These are phyloP conservation scores for Talaromyces adpressus DNA, from an alignment of 495 filamentous ascomycete species.

Conservation along the genomic window DNA sequence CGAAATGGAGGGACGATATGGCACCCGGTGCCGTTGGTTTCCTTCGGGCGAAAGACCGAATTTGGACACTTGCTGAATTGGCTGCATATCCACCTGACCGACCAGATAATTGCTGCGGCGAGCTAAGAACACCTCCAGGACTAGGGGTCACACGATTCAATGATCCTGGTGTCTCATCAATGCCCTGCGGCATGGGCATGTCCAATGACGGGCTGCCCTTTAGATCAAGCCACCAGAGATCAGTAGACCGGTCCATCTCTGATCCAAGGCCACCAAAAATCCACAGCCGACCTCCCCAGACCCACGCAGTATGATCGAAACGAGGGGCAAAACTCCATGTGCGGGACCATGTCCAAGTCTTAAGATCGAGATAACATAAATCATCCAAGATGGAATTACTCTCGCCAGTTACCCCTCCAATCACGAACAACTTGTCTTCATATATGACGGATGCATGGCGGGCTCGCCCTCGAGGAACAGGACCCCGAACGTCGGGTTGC, in stretches of 20 bases:
- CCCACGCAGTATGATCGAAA: slow-evolving; percentile 89
- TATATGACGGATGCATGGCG: slow-evolving; percentile 90
- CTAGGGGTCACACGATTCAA: slow-evolving; percentile 31
- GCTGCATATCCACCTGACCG: slow-evolving; percentile 73
- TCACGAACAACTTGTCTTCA: slow-evolving; percentile 92
- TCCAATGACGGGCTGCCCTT: slow-evolving; percentile 82
- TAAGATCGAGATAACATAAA: slow-evolving; percentile 90
- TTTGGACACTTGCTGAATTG: slow-evolving; percentile 82
- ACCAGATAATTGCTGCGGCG: slow-evolving; percentile 35
- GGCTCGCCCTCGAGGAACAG: slow-evolving; percentile 79
- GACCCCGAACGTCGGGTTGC: slow-evolving; percentile 76
- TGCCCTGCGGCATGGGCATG: slow-evolving; percentile 61
- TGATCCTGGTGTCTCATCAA: slow-evolving; percentile 37
- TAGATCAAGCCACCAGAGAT: slow-evolving; percentile 94
- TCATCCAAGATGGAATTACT: slow-evolving; percentile 88
- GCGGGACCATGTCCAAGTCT: slow-evolving; percentile 96
- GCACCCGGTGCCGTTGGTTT: slow-evolving; percentile 75
- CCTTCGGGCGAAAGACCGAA: slow-evolving; percentile 62
- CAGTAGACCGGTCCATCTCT: slow-evolving; percentile 91
- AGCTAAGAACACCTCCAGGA: slow-evolving; percentile 32
- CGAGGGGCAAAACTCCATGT: slow-evolving; percentile 90
- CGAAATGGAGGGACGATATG: slow-evolving; percentile 83
- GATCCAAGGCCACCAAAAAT: slow-evolving; percentile 93
- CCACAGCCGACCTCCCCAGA: slow-evolving; percentile 89
- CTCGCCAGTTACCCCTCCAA: slow-evolving; percentile 83